Conservation (phyloP, 2,329 filamentous ascomycete genomes). For the Colletotrichum orbiculare region DNA sequence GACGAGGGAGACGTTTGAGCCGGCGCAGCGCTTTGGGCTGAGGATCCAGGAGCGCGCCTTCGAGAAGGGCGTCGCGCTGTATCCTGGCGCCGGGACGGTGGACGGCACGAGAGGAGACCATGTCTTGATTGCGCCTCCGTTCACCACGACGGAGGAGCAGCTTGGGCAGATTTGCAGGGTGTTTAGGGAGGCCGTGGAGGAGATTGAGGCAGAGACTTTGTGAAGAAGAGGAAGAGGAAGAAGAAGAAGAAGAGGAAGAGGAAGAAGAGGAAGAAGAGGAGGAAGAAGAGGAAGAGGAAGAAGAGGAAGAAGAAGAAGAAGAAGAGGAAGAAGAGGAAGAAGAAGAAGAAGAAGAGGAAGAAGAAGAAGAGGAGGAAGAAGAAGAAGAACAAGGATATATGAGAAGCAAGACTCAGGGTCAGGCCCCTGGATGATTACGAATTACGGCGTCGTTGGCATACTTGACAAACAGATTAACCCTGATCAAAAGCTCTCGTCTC, state of each 20-base stretch:
- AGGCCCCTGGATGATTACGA: not conserved
- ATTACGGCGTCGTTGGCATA: too few relatives aligned
- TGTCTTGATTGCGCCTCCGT: conserved; percentile 76
- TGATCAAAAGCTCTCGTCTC: not conserved
- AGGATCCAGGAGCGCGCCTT: conserved; percentile 45
- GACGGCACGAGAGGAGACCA: conserved; percentile 74
- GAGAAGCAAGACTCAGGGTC: too few relatives aligned
- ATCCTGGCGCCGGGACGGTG: conserved; percentile 71
- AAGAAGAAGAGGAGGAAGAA: too few relatives aligned
- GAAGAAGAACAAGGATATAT: too few relatives aligned
- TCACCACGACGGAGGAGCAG: conserved; percentile 62
- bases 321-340: too few relatives aligned
- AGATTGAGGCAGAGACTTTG: conserved; percentile 12
- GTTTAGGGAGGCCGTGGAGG: conserved; percentile 22
- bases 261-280: too few relatives aligned
- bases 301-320: too few relatives aligned
- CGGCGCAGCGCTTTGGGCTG: conserved; percentile 40
- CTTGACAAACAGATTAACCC: too few relatives aligned
- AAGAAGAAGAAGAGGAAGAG: not conserved
- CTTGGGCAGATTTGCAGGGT: conserved; percentile 14
- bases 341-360: too few relatives aligned
- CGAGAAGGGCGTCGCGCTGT: conserved; percentile 36
- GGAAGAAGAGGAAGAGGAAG: accelerated
- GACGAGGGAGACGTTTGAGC: conserved; percentile 50
- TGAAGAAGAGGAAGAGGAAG: not conserved